These are phyloP conservation scores for Eucalyptus coolabah DNA, from an alignment of 345 rosid genomes.

Conservation along the genomic window DNA sequence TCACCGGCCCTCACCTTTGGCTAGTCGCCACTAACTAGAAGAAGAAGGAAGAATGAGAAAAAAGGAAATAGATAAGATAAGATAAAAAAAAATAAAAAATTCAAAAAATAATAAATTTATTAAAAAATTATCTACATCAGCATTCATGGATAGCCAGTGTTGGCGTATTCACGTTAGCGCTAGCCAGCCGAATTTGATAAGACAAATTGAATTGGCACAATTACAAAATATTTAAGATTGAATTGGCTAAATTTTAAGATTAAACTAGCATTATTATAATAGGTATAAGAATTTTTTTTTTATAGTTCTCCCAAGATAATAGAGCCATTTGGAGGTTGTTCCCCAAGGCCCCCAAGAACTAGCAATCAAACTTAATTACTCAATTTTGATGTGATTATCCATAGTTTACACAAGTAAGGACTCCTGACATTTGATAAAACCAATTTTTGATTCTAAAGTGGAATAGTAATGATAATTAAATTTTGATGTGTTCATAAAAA, in stretches of 20 bases:
- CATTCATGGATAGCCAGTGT: fast-evolving
- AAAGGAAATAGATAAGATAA: no score
- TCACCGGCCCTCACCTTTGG: no score
- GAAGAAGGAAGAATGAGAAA: no score
- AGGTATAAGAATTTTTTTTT: no score
- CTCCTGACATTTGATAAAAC: background rate
- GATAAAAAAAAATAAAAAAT: no score
- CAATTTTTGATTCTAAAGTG: background rate
- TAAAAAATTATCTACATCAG: fast-evolving
- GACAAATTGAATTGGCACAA: no score
- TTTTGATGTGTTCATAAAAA: no score
- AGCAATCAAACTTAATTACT: background rate
- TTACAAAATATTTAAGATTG: no score
- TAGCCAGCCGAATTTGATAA: fast-evolving
- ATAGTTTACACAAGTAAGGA: background rate
- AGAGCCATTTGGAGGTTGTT: background rate
- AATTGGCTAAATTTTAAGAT: no score
- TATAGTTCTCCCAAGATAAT: background rate
- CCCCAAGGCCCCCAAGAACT: background rate
- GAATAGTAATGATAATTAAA: background rate
- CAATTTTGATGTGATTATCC: background rate
- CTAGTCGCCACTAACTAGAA: no score
- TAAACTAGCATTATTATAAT: no score
- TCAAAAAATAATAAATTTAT: no score
- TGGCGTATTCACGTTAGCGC: fast-evolving